Percentiles rank a stretch among this genome's conserved stretches.
Evolutionary conservation across 116 monocot species (phyloP).

Genomic region (Cymodocea nodosa): DNA sequence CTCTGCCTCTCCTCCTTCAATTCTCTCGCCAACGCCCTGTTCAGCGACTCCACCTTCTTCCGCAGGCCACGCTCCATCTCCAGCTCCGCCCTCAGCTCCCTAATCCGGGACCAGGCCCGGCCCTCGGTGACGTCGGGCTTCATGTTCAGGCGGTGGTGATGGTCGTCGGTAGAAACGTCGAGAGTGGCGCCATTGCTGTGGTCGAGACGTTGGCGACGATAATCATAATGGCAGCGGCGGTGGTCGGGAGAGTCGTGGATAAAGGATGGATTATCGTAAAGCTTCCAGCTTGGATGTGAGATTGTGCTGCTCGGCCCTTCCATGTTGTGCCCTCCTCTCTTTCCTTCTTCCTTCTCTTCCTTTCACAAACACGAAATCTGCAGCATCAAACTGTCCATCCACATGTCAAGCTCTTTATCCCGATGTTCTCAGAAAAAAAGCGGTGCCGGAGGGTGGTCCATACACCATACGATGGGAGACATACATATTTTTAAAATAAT

Average conservation of each 20-base stretch:
- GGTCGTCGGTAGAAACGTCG: too few relatives aligned
- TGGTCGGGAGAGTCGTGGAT: conserved; percentile 5
- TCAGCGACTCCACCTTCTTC: conserved; percentile 35
- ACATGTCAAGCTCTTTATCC: too few relatives aligned
- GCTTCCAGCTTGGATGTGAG: conserved; percentile 31
- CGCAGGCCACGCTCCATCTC: conserved; percentile 58
- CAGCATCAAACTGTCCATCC: too few relatives aligned
- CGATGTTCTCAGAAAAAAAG: too few relatives aligned
- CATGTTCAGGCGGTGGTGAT: too few relatives aligned
- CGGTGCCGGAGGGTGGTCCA: too few relatives aligned
- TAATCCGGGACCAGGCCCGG: conserved; percentile 1
- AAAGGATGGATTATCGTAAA: conserved; percentile 69
- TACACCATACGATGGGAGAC: too few relatives aligned
- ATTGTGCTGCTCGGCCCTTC: conserved; percentile 2
- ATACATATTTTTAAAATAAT: too few relatives aligned
- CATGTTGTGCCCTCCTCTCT: neutral
- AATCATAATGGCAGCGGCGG: neutral
- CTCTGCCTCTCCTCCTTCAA: conserved; percentile 34
- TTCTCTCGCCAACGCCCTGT: conserved; percentile 22
- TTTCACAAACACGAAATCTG: too few relatives aligned
- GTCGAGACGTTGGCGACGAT: conserved; percentile 1
- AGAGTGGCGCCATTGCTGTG: neutral
- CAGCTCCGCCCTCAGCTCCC: conserved; percentile 43
- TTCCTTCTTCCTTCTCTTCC: too few relatives aligned
- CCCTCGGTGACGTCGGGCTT: neutral